Conservation (phyloP, 192 early-diverging fungal species). For the Spinellus fusiger region DNA sequence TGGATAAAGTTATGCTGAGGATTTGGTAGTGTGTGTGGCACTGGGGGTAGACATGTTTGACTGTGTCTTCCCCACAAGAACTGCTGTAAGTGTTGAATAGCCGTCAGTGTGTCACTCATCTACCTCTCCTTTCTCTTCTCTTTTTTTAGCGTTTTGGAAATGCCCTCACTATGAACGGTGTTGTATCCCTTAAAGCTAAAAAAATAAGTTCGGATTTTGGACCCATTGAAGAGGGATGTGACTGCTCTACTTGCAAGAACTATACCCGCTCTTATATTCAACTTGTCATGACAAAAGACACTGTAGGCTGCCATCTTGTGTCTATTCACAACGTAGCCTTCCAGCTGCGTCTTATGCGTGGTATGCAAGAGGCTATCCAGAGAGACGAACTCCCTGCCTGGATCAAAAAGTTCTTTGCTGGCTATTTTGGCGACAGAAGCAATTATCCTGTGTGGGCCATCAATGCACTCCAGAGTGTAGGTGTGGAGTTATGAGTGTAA, state of each 20-base stretch:
- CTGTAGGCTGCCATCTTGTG: constrained; percentile 74
- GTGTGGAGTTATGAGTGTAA: constrained; percentile 37
- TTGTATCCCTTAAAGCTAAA: constrained; percentile 56
- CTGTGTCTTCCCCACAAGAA: constrained; percentile 86
- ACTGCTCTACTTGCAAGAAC: constrained; percentile 67
- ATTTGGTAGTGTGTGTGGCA: constrained; percentile 80
- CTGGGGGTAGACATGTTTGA: constrained; percentile 90
- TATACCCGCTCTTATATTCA: constrained; percentile 71
- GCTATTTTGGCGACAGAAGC: constrained; percentile 54
- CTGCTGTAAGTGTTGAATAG: constrained; percentile 47
- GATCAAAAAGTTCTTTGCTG: constrained; percentile 62
- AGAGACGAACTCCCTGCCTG: constrained; percentile 64
- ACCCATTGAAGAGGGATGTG: constrained; percentile 75
- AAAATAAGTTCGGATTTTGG: constrained; percentile 55
- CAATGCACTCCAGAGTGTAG: constrained; percentile 64
- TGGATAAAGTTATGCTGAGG: constrained; percentile 57
- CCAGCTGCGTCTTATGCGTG: constrained; percentile 78
- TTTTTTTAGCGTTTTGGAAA: constrained; percentile 70
- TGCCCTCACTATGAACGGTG: constrained; percentile 69
- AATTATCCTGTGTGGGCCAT: constrained; percentile 69
- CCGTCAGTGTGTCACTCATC: neutral
- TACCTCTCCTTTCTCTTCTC: too few relatives aligned
- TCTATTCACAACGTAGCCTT: constrained; percentile 81
- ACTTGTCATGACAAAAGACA: constrained; percentile 61
- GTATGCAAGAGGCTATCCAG: constrained; percentile 66